Evolutionary conservation across 2,329 filamentous ascomycete genomes (phyloP), one percentile per base, ranked within the genome.

Genomic region (Colletotrichum theobromicola): DNA sequence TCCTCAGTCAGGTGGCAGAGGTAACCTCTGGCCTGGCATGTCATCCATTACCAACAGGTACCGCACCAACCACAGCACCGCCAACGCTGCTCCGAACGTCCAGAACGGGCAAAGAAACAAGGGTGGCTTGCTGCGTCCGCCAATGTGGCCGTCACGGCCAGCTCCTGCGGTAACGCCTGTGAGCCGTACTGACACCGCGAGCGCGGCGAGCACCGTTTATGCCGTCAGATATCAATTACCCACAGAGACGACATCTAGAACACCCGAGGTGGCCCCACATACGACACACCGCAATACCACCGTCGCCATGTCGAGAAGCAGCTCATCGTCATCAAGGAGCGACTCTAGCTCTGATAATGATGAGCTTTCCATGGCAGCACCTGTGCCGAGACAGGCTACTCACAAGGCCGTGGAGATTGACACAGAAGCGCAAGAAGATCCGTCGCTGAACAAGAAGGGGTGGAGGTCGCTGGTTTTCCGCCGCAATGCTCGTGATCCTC

Each of bases 181-280:
- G 57, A 93, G 90, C 78, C 86, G 91, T 76, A 90, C 90, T 21
- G 91, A 93, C 74, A 92, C 91, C 2, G 87, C 90, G 21, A 93
- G 91, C 78, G 91, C 90, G 1, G 90, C 90, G 58, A 93, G 91
- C 80, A 93, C 91, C 2, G 88, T 91, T 4, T 93, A 93, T 76
- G 90, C 90, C 8, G 87, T 93, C 42, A 86, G 90, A 67, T 93
- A 93, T 76, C 90, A 92, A 69, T 86, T 89, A 13, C 84, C 89
- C 8, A 89, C 89, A 3, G 91, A 91, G 72, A 85, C 86, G 18
- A 85, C 86, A 7, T 72, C 73, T 21, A 61, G 64, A 13, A 68
- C 74, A 37, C 75, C 69, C 9, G 74, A 76, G 15, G 65, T 37
- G 6, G 9, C 37, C 21, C 64, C 78, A 34, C 70, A 53, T 24